Base-by-base conservation (phyloP, 768 basidiomycete species). In the Phylloporus sp. region DNA sequence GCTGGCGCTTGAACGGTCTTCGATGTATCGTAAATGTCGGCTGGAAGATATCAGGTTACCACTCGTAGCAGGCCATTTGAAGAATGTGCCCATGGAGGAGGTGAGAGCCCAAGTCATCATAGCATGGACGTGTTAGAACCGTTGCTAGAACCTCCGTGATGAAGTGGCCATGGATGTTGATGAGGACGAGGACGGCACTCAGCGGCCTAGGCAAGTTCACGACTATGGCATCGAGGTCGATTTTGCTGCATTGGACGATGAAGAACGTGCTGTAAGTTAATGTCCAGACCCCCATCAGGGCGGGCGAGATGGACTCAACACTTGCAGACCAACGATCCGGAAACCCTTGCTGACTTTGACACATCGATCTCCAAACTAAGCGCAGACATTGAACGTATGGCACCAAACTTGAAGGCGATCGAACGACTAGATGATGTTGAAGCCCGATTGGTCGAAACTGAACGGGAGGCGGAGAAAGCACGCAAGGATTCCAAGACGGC, bases 341-440 rank as follows among this genome's bases (percentile, higher is more conserved):
- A 84, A 26, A 73, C 75, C 8, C 72, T 82, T n/a, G 76, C 81
- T 15, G 79, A 86, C 50, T 75, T 92, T 23, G 91, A 95, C 48
- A 75, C 81, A 24, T 73, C 78, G 26, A 81, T 96, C 32, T 58
- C 74, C 8, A 87, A 84, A 58, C 68, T 92, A 22, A 79, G 72
- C 42, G 68, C 73, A 10, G 94, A 97, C 54, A 93, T 97, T 42
- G 91, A 94, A 57, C 78, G 81, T 41, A 90, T 98, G 84, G 89
- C 91, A 1, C 94, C 95, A 10, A 99, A 98, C 63, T 75, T 97
- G 80, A 98, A 98, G 65, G 95, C 95, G 0, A 87, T 94, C 54
- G 93, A 97, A 53, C 74, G 90, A 47, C 72, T 93, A 22, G 91
- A 90, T 43, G 84, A 90, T 52, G 87, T 90, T 3, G 84, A 97